Base-by-base conservation (phyloP, 164 flowering plant species). In the Dillenia turbinata region DNA sequence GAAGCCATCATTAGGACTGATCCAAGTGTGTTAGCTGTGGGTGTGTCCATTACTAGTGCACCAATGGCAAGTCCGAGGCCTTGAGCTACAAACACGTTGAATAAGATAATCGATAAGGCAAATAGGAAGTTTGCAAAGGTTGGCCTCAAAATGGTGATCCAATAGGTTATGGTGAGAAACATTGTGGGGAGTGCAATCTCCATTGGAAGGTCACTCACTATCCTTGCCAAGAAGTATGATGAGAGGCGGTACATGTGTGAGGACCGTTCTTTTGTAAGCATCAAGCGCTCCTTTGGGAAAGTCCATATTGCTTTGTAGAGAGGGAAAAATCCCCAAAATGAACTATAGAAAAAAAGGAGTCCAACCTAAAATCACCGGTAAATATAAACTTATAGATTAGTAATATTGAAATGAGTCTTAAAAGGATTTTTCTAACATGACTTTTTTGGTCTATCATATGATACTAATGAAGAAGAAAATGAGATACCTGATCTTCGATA, bases 221-320 rank as follows among this genome's bases (percentile, higher is more conserved):
- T 33, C 15, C 65, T 51, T 3, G 63, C 63, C 53, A 60, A 19
- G 54, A 60, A 60, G 53, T 60, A 60, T 1, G 63, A 26, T 12
- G 59, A 56, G 9, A 56, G 59, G n/a, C 46, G 40, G 47, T 56
- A 56, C 48, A 56, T 56, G 40, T 54, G 53, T 3, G 63, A 60
- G 12, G 52, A 10, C 12, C 63, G 12, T 45, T 60, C 63, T 54
- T 60, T 60, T 8, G 40, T 47, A 9, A 60, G 53, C 52, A 59
- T 59, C 33, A 19, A 7, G 1, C 40, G 40, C 8, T 59, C 52
- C 13, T 45, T 12, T 6, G 51, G 62, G 52, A 59, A 47, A 0
- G 43, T 33, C 5, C 48, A 48, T 12, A 60, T 11, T 17, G 63
- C 61, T 12, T 58, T n/a, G 14, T 43, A 33, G 15, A 16, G 16